Evolutionary conservation across 2,329 filamentous ascomycete species (phyloP), one percentile per base, ranked within the genome.

Genomic region (Hypoxylon sp.): DNA sequence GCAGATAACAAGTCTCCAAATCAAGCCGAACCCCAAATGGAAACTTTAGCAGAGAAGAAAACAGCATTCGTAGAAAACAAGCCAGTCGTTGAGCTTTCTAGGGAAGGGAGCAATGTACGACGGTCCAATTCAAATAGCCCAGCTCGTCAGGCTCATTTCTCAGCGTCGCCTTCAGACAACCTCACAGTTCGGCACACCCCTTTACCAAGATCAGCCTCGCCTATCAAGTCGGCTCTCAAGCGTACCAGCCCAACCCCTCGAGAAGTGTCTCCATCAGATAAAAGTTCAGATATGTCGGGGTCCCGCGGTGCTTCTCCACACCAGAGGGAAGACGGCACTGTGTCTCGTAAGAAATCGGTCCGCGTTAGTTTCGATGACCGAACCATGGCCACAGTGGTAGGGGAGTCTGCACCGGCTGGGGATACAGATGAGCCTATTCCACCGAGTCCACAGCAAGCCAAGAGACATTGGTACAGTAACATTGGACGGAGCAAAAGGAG

Each of bases 361-460:
- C 85, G 92, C 24, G 92, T 94, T 51, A 97, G 94, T 80, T 98
- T 94, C 76, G 91, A 93, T 70, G 91, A 93, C 54, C 85, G 86
- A 35, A 84, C 80, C n/a, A 86, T 71, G 69, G 69, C 84, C 8
- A 80, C 86, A 9, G 80, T 88, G 1, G 83, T 88, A 22, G 86
- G 85, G 5, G 84, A 88, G 57, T 79, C 84, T 9, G 79, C 80
- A 6, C 74, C 78, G 9, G 71, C 78, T 3, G 74, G 78, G 1
- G 78, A 82, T 48, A 71, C 77, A 1, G 83, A 84, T 6, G 82
- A 83, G 0, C 79, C 83, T 3, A 66, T 81, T 19, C 58, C 80
- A 1, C 71, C 77, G 37, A 83, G 81, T 66, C 79, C 83, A 3
- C 80, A 78, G 46, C 80, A 77, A 73, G 73, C 44, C 67, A 86